Conservation (phyloP, 192 early-diverging fungal genomes). For the Linnemannia exigua region DNA sequence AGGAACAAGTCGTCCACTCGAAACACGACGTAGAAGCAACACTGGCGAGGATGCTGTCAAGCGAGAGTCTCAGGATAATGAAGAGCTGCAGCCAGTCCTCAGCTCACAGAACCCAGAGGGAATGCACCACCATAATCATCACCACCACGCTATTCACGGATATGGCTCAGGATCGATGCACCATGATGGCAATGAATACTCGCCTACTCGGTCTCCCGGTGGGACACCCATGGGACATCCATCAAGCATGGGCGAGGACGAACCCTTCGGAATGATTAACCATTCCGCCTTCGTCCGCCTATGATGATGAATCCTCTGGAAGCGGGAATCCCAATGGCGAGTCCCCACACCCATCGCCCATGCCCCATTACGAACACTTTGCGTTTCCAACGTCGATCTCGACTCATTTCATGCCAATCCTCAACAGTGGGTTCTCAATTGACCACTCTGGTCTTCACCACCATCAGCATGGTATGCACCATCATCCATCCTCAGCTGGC, state of each 20-base stretch:
- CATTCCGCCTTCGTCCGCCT: background rate
- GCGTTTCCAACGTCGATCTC: constrained; percentile 16
- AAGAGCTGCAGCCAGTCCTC: background rate
- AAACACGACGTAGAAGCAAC: background rate
- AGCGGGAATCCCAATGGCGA: constrained; percentile 10
- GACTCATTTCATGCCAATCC: constrained; percentile 24
- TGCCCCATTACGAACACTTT: constrained; percentile 23
- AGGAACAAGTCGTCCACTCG: background rate
- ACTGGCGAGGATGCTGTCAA: constrained; percentile 3
- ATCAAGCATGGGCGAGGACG: constrained; percentile 4
- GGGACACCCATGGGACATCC: background rate
- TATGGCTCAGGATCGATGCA: constrained; percentile 5
- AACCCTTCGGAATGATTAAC: constrained; percentile 12
- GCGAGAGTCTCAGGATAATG: background rate
- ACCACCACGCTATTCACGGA: background rate
- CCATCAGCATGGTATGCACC: constrained; percentile 7
- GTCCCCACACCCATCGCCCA: constrained; percentile 20
- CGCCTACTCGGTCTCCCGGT: constrained; percentile 7
- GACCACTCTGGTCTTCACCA: constrained; percentile 32
- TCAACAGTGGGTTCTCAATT: constrained; percentile 20
- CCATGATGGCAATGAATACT: constrained; percentile 1
- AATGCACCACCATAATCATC: background rate
- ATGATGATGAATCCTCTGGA: background rate
- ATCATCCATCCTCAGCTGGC: constrained; percentile 8
- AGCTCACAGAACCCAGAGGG: constrained; percentile 6